Evolutionary conservation across 83 land plant genomes (phyloP).

Genomic region (Diphasiastrum complanatum): DNA sequence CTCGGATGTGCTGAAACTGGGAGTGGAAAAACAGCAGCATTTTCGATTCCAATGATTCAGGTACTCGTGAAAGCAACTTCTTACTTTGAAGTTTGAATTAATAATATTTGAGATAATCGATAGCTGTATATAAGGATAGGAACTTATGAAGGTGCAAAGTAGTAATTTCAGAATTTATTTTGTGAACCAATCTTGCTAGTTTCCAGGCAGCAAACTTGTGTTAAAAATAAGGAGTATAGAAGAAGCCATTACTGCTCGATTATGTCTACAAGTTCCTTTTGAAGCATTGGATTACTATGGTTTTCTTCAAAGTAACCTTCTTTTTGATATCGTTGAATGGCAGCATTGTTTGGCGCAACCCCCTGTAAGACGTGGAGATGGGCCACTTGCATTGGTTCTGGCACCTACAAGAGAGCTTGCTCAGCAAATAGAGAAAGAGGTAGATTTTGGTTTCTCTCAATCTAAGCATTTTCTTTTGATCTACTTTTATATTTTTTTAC

Average conservation of each 20-base stretch:
- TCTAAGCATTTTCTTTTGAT: too few species aligned
- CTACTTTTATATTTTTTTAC: too few species aligned
- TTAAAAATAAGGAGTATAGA: too few species aligned
- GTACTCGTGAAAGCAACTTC: conserved; percentile 20
- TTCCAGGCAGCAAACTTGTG: too few species aligned
- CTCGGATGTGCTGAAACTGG: conserved; percentile 71
- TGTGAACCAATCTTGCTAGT: too few species aligned
- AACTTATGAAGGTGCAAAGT: too few species aligned
- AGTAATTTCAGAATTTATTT: background rate
- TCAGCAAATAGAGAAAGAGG: conserved; percentile 73
- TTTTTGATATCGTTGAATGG: too few species aligned
- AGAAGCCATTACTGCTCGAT: too few species aligned
- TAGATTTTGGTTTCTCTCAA: background rate
- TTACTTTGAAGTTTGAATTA: background rate
- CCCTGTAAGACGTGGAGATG: conserved; percentile 53
- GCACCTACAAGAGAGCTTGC: conserved; percentile 70
- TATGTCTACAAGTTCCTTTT: background rate
- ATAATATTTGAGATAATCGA: background rate
- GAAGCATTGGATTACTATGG: background rate
- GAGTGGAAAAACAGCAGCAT: conserved; percentile 63
- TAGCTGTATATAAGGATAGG: background rate
- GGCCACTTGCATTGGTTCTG: conserved; percentile 52
- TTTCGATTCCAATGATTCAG: conserved; percentile 61
- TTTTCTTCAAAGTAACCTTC: too few species aligned
- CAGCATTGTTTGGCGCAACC: conserved; percentile 73